A percentile compares a stretch with the other conserved stretches of the same genome.
Conservation (phyloP, 2,329 filamentous ascomycete species). For the Chalaropsis ovoidea region DNA sequence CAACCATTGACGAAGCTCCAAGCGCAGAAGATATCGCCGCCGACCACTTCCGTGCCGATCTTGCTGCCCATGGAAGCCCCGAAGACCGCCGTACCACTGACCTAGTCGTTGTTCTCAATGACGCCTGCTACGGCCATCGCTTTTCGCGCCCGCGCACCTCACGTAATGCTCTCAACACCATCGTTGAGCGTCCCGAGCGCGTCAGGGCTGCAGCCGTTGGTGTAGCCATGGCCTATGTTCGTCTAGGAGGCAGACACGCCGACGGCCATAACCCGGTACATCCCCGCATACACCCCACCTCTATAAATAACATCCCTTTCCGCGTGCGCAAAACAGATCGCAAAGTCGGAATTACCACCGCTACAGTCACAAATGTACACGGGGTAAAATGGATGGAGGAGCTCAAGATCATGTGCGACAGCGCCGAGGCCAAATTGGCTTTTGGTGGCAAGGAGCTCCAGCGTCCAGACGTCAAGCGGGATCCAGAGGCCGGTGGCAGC, state of each 20-base stretch:
- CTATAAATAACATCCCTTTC: slow-evolving; percentile 60
- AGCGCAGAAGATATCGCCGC: slow-evolving; percentile 51
- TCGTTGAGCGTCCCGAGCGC: slow-evolving; percentile 88
- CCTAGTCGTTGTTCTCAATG: slow-evolving; percentile 77
- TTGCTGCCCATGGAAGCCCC: slow-evolving; percentile 50
- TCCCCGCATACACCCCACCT: slow-evolving; percentile 47
- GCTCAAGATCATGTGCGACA: slow-evolving; percentile 70
- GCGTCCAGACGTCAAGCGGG: slow-evolving; percentile 53
- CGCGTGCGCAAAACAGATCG: slow-evolving; percentile 73
- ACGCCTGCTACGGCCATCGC: slow-evolving; percentile 89
- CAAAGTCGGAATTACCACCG: slow-evolving; percentile 58
- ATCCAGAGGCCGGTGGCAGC: slow-evolving; percentile 37
- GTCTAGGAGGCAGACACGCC: slow-evolving; percentile 70
- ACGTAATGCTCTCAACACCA: slow-evolving; percentile 59
- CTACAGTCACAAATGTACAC: slow-evolving; percentile 81
- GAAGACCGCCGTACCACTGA: slow-evolving; percentile 40
- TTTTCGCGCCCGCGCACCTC: slow-evolving; percentile 74
- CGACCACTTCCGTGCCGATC: slow-evolving; percentile 59
- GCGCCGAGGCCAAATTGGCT: slow-evolving; percentile 67
- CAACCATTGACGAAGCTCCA: slow-evolving; percentile 33
- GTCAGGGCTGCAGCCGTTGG: slow-evolving; percentile 76
- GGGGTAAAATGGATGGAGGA: slow-evolving; percentile 90
- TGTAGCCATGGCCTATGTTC: slow-evolving; percentile 76
- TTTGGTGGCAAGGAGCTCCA: slow-evolving; percentile 67
- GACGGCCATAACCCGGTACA: slow-evolving; percentile 59